Base-by-base conservation (phyloP, 2,329 filamentous ascomycete species). In the Verticillium nonalfalfae region DNA sequence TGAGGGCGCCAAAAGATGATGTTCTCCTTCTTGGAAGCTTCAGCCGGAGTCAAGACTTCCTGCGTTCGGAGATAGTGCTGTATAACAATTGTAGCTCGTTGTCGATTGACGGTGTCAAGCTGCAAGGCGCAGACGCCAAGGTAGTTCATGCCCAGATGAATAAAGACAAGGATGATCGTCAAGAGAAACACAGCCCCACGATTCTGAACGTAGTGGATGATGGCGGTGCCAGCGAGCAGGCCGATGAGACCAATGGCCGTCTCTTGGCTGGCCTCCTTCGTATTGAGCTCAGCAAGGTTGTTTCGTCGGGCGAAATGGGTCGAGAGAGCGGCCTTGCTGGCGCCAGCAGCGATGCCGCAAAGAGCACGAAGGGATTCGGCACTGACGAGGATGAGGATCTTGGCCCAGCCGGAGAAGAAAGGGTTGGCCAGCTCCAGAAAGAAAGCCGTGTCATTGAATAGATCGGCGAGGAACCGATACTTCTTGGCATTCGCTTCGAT, bases 241-340 rank as follows among this genome's bases (percentile, higher is more conserved):
- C 95, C 95, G 38, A 97, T 64, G 33, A 98, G 80, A 2, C 91
- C 94, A 61, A 99, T 91, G 21, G 97, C 87, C 0, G 94, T 98
- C 76, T 98, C 95, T 76, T 98, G 95, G 66, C 91, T 96, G 13
- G 93, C 93, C 72, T 98, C 94, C 83, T 97, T 88, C 61, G 94
- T 93, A 76, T 97, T 98, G 61, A 99, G 81, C 74, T 98, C 94
- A 1, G 91, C 94, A 55, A 98, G 77, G 73, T 97, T 98, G 40
- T 92, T 91, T 71, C 87, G 87, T 66, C 82, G 86, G 9, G 94
- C 93, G 79, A 99, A 98, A 75, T 99, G 95, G 11, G 91, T 90
- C 71, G 91, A 95, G 67, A 99, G 77, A 64, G 90, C 93, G 1
- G 94, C 94, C 75, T 98, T 98, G 65, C 91, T 90, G 60, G 91